phyloP scores from a whole-genome alignment of 192 early-diverging fungal species.

The Spizellomyces sp. region DNA sequence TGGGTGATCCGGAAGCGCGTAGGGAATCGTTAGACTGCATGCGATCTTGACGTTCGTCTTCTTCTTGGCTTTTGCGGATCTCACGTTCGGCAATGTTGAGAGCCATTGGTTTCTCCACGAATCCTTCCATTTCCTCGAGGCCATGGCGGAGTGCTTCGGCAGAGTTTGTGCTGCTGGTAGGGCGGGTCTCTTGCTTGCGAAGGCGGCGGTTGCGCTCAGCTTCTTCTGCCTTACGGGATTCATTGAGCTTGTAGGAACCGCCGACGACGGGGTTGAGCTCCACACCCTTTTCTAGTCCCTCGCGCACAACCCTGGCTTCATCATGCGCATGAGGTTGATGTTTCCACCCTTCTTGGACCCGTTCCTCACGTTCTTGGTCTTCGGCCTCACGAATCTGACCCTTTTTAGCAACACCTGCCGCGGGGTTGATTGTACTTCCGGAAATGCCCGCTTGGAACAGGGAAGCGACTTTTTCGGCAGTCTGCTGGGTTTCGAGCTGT shows the following conservation, averaged over 20 bases:
- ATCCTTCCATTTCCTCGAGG: background rate
- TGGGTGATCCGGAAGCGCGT: constrained; percentile 7
- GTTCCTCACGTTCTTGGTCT: constrained; percentile 22
- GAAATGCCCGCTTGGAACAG: constrained; percentile 20
- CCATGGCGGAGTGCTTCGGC: constrained; percentile 8
- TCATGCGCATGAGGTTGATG: constrained; percentile 17
- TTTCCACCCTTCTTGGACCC: constrained; percentile 12
- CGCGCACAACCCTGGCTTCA: constrained; percentile 9
- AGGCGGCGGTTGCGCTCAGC: constrained; percentile 19
- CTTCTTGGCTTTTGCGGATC: constrained; percentile 3
- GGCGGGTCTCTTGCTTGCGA: background rate
- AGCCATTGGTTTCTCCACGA: background rate
- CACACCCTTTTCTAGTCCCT: constrained; percentile 2
- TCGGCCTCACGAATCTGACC: constrained; percentile 7
- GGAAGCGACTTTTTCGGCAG: constrained; percentile 10
- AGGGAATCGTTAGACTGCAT: background rate
- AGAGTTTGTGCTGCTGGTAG: background rate
- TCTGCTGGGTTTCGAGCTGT: constrained; percentile 3
- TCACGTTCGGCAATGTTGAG: constrained; percentile 21
- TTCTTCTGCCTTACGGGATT: constrained; percentile 7
- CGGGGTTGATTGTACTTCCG: background rate
- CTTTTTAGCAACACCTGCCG: constrained; percentile 11
- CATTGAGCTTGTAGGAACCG: constrained; percentile 7
- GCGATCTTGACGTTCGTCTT: constrained; percentile 18
- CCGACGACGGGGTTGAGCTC: background rate